These are phyloP conservation scores for Asparagopsis taxiformis DNA, from an alignment of 31 red algal genomes.

Conservation along the genomic window DNA sequence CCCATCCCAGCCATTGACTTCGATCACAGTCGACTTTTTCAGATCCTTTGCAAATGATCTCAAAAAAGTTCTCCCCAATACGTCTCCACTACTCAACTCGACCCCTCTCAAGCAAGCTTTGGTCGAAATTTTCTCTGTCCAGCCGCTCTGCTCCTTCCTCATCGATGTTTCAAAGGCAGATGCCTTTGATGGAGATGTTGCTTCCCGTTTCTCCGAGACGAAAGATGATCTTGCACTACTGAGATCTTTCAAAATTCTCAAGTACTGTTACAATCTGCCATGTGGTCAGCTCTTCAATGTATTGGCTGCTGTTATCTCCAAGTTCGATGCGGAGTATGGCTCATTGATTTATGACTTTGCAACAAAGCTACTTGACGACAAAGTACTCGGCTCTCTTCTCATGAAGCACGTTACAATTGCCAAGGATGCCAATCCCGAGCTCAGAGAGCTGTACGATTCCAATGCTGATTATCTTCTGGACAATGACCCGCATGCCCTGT, in stretches of 20 bases:
- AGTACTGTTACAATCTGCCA: constrained; percentile 67
- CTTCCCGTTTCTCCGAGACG: constrained; percentile 31
- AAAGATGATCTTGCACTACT: constrained; percentile 39
- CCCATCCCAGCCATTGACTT: not conserved
- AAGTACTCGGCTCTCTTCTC: constrained; percentile 18
- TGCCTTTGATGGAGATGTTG: constrained; percentile 36
- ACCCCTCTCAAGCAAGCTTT: constrained; percentile 15
- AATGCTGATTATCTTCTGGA: constrained; percentile 63
- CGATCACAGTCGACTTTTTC: constrained; percentile 26
- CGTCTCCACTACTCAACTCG: constrained; percentile 4
- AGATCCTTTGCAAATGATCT: constrained; percentile 21
- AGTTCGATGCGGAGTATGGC: constrained; percentile 17
- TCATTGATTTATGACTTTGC: constrained; percentile 3
- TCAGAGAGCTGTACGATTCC: constrained; percentile 38
- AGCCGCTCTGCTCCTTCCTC: constrained; percentile 29
- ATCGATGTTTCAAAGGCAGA: constrained; percentile 50
- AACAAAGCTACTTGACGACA: constrained; percentile 18
- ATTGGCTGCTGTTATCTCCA: constrained; percentile 18
- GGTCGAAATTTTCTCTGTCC: constrained; percentile 14
- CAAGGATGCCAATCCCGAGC: not conserved
- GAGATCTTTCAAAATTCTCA: constrained; percentile 55
- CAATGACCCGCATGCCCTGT: constrained; percentile 69
- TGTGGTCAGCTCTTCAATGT: constrained; percentile 29
- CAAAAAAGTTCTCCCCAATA: not conserved
- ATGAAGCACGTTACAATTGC: constrained; percentile 49